phyloP scores from a whole-genome alignment of 2,329 filamentous ascomycete species.

The Beauveria sp. region DNA sequence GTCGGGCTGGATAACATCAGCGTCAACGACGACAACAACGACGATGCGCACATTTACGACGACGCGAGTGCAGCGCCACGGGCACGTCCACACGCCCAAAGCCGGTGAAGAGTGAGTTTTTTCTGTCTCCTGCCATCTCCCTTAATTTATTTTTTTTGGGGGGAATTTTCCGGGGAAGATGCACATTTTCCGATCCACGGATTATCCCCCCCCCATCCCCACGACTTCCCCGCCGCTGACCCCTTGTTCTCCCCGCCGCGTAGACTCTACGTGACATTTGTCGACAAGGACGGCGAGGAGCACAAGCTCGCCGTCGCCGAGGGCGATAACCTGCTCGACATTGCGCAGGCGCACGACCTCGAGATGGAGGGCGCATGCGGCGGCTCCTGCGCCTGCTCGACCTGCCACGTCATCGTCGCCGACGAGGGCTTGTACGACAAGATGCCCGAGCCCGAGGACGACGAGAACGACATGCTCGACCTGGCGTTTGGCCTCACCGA shows the following conservation, averaged over 20 bases:
- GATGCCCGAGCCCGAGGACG: constrained; percentile 70
- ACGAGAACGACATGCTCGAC: constrained; percentile 87
- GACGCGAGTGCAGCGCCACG: constrained; percentile 56
- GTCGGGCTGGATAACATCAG: neutral
- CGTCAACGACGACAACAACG: neutral
- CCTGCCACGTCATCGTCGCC: constrained; percentile 81
- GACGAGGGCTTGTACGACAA: constrained; percentile 67
- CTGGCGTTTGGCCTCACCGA: constrained; percentile 85
- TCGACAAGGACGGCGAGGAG: constrained; percentile 78
- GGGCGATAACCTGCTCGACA: constrained; percentile 90
- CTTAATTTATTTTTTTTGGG: too few relatives aligned
- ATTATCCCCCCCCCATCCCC: too few relatives aligned
- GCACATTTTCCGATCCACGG: too few relatives aligned
- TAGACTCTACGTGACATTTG: constrained; percentile 82
- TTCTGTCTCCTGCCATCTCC: neutral
- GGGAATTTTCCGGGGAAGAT: too few relatives aligned
- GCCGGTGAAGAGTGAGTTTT: constrained; percentile 77
- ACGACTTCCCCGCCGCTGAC: constrained; percentile 10
- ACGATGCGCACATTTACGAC: constrained; percentile 53
- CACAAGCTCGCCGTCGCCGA: constrained; percentile 72
- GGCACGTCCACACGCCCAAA: constrained; percentile 76
- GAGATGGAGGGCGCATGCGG: constrained; percentile 99
- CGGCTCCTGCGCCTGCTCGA: constrained; percentile 87
- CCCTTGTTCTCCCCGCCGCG: too few relatives aligned
- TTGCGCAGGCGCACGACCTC: constrained; percentile 87